Conservation (phyloP, 257 asterid genomes). For the Lantana camara region DNA sequence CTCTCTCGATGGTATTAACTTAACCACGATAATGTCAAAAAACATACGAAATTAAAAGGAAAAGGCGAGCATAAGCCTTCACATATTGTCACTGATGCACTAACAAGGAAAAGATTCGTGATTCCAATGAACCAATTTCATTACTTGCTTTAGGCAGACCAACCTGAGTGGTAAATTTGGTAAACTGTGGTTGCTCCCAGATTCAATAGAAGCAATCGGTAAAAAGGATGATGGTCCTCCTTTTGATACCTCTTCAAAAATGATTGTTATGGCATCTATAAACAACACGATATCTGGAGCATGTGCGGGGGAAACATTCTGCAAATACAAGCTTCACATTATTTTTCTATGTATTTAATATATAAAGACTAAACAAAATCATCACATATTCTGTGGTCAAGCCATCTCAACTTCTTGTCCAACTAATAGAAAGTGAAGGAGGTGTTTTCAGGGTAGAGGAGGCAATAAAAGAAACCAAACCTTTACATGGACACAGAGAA, state of each 20-base stretch:
- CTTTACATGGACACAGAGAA: conserved; percentile 91
- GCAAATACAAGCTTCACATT: conserved; percentile 43
- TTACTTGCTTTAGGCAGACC: conserved; percentile 16
- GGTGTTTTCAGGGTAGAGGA: neutral
- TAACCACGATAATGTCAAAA: neutral
- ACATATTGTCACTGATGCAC: neutral
- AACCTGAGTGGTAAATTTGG: conserved; percentile 96
- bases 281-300: conserved; percentile 73
- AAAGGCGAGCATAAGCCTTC: neutral
- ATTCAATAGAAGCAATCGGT: conserved; percentile 89
- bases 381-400: conserved; percentile 17
- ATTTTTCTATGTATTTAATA: conserved; percentile 20
- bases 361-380: conserved; percentile 16
- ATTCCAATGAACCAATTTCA: conserved; percentile 22
- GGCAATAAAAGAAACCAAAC: conserved; percentile 38
- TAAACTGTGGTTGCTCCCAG: conserved; percentile 74
- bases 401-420: conserved; percentile 5
- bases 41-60: neutral
- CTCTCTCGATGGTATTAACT: conserved; percentile 3
- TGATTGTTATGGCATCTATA: conserved; percentile 82
- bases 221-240: conserved; percentile 75
- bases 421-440: conserved; percentile 12
- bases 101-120: conserved; percentile 15
- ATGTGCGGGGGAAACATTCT: conserved; percentile 87
- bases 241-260: conserved; percentile 89